These are phyloP conservation scores for Lecanoromycetidae sp. DNA, from an alignment of 2,329 filamentous ascomycete species.

Conservation along the genomic window DNA sequence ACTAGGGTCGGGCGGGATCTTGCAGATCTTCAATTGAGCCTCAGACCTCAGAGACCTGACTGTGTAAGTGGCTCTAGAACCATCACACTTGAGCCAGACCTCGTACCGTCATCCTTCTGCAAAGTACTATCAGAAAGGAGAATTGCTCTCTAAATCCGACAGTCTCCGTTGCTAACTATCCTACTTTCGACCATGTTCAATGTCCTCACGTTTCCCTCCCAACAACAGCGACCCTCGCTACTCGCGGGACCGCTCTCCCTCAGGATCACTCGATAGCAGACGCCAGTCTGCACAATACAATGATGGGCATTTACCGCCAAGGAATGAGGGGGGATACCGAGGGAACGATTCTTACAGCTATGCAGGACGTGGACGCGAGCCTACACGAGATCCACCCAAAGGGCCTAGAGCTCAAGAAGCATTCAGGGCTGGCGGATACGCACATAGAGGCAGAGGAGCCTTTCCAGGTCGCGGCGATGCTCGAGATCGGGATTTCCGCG, in stretches of 20 bases:
- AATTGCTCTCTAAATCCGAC: no score
- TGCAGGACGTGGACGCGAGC: slow-evolving; percentile 10
- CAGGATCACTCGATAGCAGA: slow-evolving; percentile 18
- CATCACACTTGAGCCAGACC: no score
- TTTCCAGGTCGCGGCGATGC: slow-evolving; percentile 30
- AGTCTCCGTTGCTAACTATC: no score
- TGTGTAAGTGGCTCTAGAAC: no score
- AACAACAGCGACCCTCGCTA: slow-evolving; percentile 22
- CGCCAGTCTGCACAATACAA: slow-evolving; percentile 13
- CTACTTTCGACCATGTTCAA: slow-evolving; percentile 11
- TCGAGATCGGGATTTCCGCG: slow-evolving; percentile 23
- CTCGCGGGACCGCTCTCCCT: slow-evolving; percentile 30
- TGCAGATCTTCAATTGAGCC: no score
- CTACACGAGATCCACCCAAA: slow-evolving; percentile 34
- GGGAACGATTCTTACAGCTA: slow-evolving; percentile 23
- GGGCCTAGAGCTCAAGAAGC: slow-evolving; percentile 32
- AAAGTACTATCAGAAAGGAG: no score
- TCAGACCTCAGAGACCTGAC: no score
- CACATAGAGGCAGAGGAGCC: slow-evolving; percentile 30
- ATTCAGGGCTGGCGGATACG: slow-evolving; percentile 17
- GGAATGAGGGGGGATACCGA: slow-evolving; percentile 27
- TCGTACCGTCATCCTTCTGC: no score
- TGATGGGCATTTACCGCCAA: slow-evolving; percentile 28
- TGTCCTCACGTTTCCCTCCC: slow-evolving; percentile 16
- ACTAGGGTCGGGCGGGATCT: no score